These are phyloP conservation scores for Ustanciosporium gigantosporum DNA, from an alignment of 1,284 basidiomycete genomes.

Conservation along the genomic window DNA sequence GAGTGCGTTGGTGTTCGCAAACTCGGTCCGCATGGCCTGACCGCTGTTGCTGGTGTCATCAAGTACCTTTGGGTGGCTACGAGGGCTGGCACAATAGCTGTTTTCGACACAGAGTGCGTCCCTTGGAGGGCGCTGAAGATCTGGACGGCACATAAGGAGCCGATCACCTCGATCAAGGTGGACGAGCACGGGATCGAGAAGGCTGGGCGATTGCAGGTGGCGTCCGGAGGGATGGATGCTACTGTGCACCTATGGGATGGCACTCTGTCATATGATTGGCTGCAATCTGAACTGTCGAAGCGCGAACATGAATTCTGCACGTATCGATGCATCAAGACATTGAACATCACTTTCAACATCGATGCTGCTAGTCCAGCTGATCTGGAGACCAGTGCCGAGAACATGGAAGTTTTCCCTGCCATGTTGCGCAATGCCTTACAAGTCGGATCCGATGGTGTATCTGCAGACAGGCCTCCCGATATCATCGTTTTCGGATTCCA, in stretches of 20 bases:
- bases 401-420: constrained; percentile 43
- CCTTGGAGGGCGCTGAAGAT: constrained; percentile 81
- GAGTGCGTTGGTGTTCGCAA: constrained; percentile 38
- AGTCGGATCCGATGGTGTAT: constrained; percentile 10
- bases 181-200: constrained; percentile 48
- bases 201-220: constrained; percentile 68
- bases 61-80: constrained; percentile 77
- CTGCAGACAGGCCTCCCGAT: constrained; percentile 69
- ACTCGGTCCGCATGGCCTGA: constrained; percentile 42
- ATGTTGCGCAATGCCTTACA: constrained; percentile 42
- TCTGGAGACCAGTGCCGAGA: constrained; percentile 62
- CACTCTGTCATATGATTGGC: constrained; percentile 79
- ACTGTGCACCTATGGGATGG: constrained; percentile 86
- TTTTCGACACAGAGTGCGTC: constrained; percentile 70
- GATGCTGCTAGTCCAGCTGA: constrained; percentile 82
- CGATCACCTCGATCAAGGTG: constrained; percentile 75
- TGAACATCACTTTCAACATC: constrained; percentile 92
- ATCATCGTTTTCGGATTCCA: constrained; percentile 93
- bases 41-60: constrained; percentile 48
- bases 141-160: constrained; percentile 79
- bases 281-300: constrained; percentile 77
- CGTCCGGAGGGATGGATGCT: constrained; percentile 78
- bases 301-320: constrained; percentile 77
- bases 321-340: constrained; percentile 75
- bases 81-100: constrained; percentile 79